Evolutionary conservation across 305 asterid genomes (phyloP), one percentile per base, ranked within the genome.

Genomic region (Fraxinus nigra): DNA sequence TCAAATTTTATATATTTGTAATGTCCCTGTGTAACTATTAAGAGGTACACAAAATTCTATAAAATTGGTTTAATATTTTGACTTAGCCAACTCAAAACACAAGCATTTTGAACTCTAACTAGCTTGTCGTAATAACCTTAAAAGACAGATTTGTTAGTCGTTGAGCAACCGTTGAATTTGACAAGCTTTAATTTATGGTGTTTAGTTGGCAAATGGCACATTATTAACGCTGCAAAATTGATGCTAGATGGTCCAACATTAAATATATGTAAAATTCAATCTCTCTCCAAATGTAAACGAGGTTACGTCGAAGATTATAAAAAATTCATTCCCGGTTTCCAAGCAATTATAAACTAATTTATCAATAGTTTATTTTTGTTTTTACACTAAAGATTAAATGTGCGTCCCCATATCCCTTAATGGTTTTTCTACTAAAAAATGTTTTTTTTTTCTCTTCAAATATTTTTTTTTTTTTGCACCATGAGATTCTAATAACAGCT

Each of bases 131-230:
- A 69, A 46, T 30, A 85, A 22, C 65, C 40, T 75, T 35, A 78
- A 16, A 65, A 26, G 24, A 82, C 35, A 3, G 28, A n/a, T 69
- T 56, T 13, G 72, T 84, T 84, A 80, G 89, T 88, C 75, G 90
- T 85, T 86, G 85, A 89, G 82, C 93, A 74, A 86, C 90, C 92
- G 67, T 88, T 88, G 91, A 87, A 87, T 81, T 33, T 80, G 70
- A 61, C 72, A 78, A 76, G 70, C n/a, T 78, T 79, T 24, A 75
- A 37, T 78, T 33, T 4, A 22, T 32, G 69, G 30, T 32, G 26
- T 65, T 81, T 2, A 8, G 72, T 20, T 7, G 33, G 75, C 82
- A 82, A 11, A 69, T 18, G 81, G 11, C 43, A 72, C 48, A 72
- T 80, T 38, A 5, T 75, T 74, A 20, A 59, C 6, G 4, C 3